A percentile compares a stretch with the other conserved stretches of the same genome.
Evolutionary conservation across 768 basidiomycete species (phyloP).

Genomic region (Mrakia blollopis): DNA sequence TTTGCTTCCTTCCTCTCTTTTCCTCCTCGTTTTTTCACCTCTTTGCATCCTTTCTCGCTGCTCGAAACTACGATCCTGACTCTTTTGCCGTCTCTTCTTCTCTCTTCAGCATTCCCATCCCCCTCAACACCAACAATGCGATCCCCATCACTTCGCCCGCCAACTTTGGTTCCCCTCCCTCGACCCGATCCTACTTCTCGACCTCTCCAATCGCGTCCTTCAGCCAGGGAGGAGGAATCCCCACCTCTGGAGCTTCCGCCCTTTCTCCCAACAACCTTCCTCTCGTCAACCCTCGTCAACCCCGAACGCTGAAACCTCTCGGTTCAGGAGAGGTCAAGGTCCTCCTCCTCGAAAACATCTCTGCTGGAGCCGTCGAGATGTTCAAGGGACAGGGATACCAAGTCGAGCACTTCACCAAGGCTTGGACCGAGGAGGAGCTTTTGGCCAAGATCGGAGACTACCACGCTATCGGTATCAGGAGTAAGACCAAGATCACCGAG

Average conservation of each 20-base stretch:
- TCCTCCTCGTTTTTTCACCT: background rate
- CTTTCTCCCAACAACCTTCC: constrained; percentile 28
- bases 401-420: constrained; percentile 80
- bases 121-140: constrained; percentile 33
- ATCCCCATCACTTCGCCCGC: constrained; percentile 40
- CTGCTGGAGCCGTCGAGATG: constrained; percentile 73
- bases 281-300: constrained; percentile 30
- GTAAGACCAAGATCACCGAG: constrained; percentile 94
- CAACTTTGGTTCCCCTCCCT: constrained; percentile 39
- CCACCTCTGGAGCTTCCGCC: constrained; percentile 12
- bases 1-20: background rate
- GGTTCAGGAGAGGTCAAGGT: constrained; percentile 69
- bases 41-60: background rate
- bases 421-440: constrained; percentile 90
- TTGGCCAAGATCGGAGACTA: constrained; percentile 68
- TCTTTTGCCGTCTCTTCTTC: background rate
- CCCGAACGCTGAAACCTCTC: constrained; percentile 33
- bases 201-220: constrained; percentile 32
- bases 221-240: constrained; percentile 34
- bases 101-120: constrained; percentile 43
- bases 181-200: constrained; percentile 36
- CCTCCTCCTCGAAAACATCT: constrained; percentile 91
- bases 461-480: constrained; percentile 92
- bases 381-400: constrained; percentile 80
- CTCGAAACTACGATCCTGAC: background rate